Evolutionary conservation across 2,329 filamentous ascomycete species (phyloP), one percentile per base, ranked within the genome.

Genomic region (Colletotrichum simmondsii): DNA sequence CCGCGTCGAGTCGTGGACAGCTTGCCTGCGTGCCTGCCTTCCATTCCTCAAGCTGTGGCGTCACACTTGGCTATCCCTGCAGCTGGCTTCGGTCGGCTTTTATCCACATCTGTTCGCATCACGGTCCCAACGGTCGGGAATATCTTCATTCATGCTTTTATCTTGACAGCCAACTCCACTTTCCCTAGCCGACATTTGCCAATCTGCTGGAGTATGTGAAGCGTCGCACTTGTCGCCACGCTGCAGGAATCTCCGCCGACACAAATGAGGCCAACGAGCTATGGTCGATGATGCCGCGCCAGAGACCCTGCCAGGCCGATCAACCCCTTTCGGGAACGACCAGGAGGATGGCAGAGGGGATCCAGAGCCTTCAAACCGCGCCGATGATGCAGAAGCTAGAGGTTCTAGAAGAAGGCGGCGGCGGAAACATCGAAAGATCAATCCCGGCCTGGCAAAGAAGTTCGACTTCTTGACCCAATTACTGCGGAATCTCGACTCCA

Each of bases 401-500:
- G 77, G 78, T 32, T 76, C 75, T 35, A 74, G 68, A 30, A 80
- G 80, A 65, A 79, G 82, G 63, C 80, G 79, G 64, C 81, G 80
- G 54, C 80, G 80, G 72, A 82, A 78, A 77, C 82, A 80, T 66
- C 83, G 80, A 77, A 82, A 80, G 71, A 80, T 80, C 65, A 80
- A 83, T 65, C 81, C 83, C 64, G 80, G 87, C 75, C 81, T 89
- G 77, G 81, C 83, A 70, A 91, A 88, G 81, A 92, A 92, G 84
- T 83, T 90, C 68, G 82, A 89, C 75, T 91, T 92, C 78, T 82
- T 92, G 76, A 89, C 86, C 53, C 87, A 91, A 76, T 84, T 93
- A 73, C 87, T 91, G 76, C 85, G 85, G 77, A 89, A 87, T 74
- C 83, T 93, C 71, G 91, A 93, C 82, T 87, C 88, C 77, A 78